Evolutionary conservation across 495 filamentous ascomycete genomes (phyloP).

Genomic region (Trichoderma asperelloides): DNA sequence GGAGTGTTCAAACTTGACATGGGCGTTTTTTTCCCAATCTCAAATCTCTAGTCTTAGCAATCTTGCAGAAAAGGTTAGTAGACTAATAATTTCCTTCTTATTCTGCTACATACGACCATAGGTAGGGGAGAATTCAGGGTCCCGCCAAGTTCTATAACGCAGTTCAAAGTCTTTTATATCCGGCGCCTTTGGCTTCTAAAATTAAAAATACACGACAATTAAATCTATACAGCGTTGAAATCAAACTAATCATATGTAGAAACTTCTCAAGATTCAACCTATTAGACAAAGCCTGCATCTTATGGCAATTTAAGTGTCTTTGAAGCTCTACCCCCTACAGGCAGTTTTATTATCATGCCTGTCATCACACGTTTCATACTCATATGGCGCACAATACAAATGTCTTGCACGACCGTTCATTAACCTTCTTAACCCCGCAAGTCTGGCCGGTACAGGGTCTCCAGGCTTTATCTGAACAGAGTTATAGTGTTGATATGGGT

Average conservation of each 20-base stretch:
- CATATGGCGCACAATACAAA: slow-evolving; percentile 2
- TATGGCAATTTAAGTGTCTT: slow-evolving; percentile 4
- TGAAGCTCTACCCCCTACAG: slow-evolving; percentile 1
- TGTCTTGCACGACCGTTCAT: neutral
- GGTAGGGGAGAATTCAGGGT: neutral
- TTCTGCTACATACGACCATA: neutral
- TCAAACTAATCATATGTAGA: neutral
- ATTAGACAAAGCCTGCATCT: slow-evolving; percentile 1
- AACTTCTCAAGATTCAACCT: neutral
- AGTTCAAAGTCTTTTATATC: slow-evolving; percentile 2
- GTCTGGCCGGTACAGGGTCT: slow-evolving; percentile 3
- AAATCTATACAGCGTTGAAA: neutral
- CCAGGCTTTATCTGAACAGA: neutral
- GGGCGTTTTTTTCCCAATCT: too few relatives aligned
- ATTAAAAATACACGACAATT: slow-evolving; percentile 1
- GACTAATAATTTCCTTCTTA: too few relatives aligned
- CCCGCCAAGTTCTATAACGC: neutral
- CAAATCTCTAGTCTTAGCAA: too few relatives aligned
- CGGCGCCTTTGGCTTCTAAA: slow-evolving; percentile 1
- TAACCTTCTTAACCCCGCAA: neutral
- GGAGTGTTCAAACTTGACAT: too few relatives aligned
- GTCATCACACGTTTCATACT: neutral
- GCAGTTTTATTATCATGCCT: neutral
- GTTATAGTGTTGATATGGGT: slow-evolving; percentile 1
- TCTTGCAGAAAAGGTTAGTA: too few relatives aligned